Conservation (phyloP, 345 rosid genomes). For the Eucalyptus rudis region DNA sequence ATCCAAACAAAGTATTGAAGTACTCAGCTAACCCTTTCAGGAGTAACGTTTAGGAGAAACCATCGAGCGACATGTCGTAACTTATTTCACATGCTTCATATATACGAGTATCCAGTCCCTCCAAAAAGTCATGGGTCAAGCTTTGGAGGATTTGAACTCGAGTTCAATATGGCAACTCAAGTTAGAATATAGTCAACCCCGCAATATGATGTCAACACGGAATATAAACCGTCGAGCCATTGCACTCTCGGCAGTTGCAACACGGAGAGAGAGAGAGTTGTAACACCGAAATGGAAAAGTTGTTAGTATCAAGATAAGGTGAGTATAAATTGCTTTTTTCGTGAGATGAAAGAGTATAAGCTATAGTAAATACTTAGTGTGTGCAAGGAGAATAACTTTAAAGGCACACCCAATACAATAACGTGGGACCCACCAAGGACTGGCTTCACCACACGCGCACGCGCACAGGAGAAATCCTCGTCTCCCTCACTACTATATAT, state of each 20-base stretch:
- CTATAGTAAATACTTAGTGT: background rate
- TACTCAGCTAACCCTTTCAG: background rate
- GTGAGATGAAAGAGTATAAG: background rate
- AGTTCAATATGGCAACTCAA: background rate
- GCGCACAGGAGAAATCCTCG: slow-evolving; percentile 6
- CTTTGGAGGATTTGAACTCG: background rate
- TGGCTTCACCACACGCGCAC: background rate
- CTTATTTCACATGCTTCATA: background rate
- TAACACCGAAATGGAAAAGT: background rate
- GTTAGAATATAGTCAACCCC: background rate
- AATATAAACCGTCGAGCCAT: background rate
- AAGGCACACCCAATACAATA: background rate
- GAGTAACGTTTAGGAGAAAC: background rate
- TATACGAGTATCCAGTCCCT: background rate
- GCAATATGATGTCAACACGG: background rate
- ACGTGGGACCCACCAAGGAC: slow-evolving; percentile 32
- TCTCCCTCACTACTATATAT: slow-evolving; percentile 10
- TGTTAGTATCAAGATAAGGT: background rate
- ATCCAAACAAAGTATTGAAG: background rate
- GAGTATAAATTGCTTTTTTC: background rate
- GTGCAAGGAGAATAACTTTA: slow-evolving; percentile 8
- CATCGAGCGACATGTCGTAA: background rate
- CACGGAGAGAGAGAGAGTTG: background rate
- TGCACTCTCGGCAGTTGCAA: background rate
- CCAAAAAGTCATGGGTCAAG: background rate